Percentiles rank a stretch among this genome's conserved stretches.
Evolutionary conservation across 1,284 basidiomycete species (phyloP).

Genomic region (Bjerkandera adusta): DNA sequence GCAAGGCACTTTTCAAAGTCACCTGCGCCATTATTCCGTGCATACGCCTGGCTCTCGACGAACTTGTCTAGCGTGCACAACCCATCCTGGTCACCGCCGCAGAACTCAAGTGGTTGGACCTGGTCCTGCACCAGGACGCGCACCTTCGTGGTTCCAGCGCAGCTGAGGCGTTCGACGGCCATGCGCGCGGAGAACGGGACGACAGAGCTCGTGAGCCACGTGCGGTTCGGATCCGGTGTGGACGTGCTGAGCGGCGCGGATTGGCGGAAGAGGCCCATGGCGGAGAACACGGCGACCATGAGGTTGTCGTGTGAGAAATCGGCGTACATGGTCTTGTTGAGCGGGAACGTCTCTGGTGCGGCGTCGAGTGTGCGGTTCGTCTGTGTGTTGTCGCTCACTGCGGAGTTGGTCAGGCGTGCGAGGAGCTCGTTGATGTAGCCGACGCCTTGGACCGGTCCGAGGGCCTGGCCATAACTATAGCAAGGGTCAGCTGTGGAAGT

Average conservation of each 20-base stretch:
- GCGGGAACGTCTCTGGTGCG: slow-evolving; percentile 69
- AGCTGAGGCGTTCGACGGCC: slow-evolving; percentile 59
- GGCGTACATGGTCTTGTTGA: slow-evolving; percentile 60
- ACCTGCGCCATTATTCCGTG: slow-evolving; percentile 60
- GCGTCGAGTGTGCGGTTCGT: slow-evolving; percentile 78
- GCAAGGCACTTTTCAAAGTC: slow-evolving; percentile 69
- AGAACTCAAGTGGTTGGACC: slow-evolving; percentile 61
- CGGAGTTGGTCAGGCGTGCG: slow-evolving; percentile 65
- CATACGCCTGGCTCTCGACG: slow-evolving; percentile 68
- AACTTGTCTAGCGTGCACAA: slow-evolving; percentile 68
- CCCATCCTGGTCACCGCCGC: slow-evolving; percentile 48
- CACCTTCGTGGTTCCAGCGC: slow-evolving; percentile 24
- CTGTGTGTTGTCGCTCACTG: slow-evolving; percentile 68
- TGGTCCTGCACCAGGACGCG: slow-evolving; percentile 60
- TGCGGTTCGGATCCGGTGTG: slow-evolving; percentile 37
- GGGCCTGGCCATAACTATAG: slow-evolving; percentile 58
- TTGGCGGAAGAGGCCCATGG: slow-evolving; percentile 65
- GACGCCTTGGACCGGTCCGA: slow-evolving; percentile 75
- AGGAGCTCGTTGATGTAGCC: slow-evolving; percentile 85
- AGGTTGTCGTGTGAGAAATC: slow-evolving; percentile 85
- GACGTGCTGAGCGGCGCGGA: slow-evolving; percentile 39
- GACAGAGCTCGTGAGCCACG: slow-evolving; percentile 59
- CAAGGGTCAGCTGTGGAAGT: neutral
- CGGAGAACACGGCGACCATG: slow-evolving; percentile 76
- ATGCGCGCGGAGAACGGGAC: slow-evolving; percentile 66